Evolutionary conservation across 2,329 filamentous ascomycete genomes (phyloP), one percentile per base, ranked within the genome.

Genomic region (Microsporum canis): DNA sequence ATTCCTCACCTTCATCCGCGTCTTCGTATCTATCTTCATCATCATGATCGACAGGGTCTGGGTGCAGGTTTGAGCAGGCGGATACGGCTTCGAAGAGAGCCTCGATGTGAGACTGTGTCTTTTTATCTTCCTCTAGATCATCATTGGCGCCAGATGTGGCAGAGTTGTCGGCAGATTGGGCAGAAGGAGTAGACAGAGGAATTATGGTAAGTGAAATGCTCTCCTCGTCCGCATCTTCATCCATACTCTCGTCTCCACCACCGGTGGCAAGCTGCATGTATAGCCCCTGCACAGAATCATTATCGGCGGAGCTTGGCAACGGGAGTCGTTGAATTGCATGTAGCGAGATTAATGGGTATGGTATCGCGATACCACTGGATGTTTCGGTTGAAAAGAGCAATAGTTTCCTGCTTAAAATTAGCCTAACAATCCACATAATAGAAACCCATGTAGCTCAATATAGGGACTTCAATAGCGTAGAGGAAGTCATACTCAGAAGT

Each of bases 1-100:
- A 36, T 64, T 64, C 0, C 17, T 66, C 67, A 8, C 66, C 68
- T 3, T 68, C 69, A 2, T 70, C 72, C 2, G 72, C 72, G 4
- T 66, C 71, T 3, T 73, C 71, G 49, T 34, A 55, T 55, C 49
- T 55, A 23, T 36, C 31, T 55, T 55, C 49, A 8, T 55, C 49
- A 23, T 74, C 73, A 27, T 73, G 73, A 1, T 69, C 69, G 8
- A 72, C 65, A 0, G 76, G 76, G 61, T 79, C 77, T 0, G 77
- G 77, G 64, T 79, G 77, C 23, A 79, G 66, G 63, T 79, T 78
- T 29, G 77, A 77, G 65, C 77, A 79, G 0, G 76, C 73, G 0
- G 77, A 78, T 2, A 79, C 71, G 2, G 77, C 77, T 6, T 69
- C 68, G 66, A 76, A 79, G 31, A 79, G 72, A 14, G 69, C 66